Evolutionary conservation across 352 stramenopile genomes (phyloP).

Genomic region (Globisporangium sylvaticum): DNA sequence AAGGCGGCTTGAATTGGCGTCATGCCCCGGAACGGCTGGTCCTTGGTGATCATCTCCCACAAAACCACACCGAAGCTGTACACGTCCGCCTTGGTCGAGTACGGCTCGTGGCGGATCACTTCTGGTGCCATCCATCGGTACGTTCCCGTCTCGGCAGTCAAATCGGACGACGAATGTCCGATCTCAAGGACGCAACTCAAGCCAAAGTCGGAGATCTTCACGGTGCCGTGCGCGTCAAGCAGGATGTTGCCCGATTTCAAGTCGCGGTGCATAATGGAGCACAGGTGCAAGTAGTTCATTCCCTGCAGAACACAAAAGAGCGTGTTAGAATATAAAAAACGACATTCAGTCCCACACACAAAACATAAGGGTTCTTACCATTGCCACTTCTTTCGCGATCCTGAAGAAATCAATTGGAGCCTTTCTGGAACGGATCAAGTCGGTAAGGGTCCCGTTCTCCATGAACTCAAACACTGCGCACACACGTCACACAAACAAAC

Average conservation of each 20-base stretch:
- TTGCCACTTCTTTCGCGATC: constrained; percentile 69
- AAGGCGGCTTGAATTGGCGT: constrained; percentile 86
- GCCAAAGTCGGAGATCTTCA: constrained; percentile 89
- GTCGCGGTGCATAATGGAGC: constrained; percentile 94
- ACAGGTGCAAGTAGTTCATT: constrained; percentile 94
- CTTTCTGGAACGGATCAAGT: constrained; percentile 70
- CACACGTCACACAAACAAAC: not conserved
- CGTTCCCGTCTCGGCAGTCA: constrained; percentile 86
- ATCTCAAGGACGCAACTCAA: constrained; percentile 84
- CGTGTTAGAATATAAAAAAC: not conserved
- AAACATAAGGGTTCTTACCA: constrained; percentile 31
- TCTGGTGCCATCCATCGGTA: constrained; percentile 95
- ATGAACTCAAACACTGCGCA: constrained; percentile 83
- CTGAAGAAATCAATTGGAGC: constrained; percentile 79
- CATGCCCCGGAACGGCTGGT: constrained; percentile 80
- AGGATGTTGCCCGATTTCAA: constrained; percentile 95
- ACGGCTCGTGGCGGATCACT: constrained; percentile 91
- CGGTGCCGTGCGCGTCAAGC: constrained; percentile 73
- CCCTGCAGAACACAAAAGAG: constrained; percentile 31
- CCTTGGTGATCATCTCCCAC: constrained; percentile 82
- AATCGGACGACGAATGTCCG: constrained; percentile 53
- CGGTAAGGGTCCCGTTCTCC: constrained; percentile 80
- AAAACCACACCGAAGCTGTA: constrained; percentile 92
- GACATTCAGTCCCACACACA: not conserved
- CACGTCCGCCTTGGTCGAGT: constrained; percentile 94